Evolutionary conservation across 2,329 filamentous ascomycete species (phyloP), one percentile per base, ranked within the genome.

Genomic region (Thermothelomyces thermophilus): DNA sequence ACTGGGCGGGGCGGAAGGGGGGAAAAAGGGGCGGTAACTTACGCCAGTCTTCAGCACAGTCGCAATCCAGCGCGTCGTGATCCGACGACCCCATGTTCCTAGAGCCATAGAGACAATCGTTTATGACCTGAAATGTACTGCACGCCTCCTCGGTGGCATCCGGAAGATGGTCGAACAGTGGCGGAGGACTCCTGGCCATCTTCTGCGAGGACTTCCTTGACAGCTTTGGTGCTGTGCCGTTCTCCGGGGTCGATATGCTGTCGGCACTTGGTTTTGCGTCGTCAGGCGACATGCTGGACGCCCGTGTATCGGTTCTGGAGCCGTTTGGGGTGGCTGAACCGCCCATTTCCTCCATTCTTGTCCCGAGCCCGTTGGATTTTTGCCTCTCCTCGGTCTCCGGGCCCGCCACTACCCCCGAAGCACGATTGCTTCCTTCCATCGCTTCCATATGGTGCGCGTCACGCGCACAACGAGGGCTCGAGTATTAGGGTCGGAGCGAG

Each of bases 21-120:
- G 9, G 33, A 10, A 35, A 35, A 35, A 31, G 30, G 30, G n/a
- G 49, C 31, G 41, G 76, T 26, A 61, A 77, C 90, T 75, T 84
- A 96, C 91, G 85, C 87, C 87, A 96, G 72, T 96, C 89, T 70
- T 95, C 88, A 59, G 79, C 76, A 70, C 93, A 98, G 66, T 98
- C 93, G 70, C 93, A 98, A 68, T 96, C 93, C 68, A 97, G 76
- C 53, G 87, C 73, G 68, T 86, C 91, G 70, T 90, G 87, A 63
- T 96, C 91, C 22, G 93, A 94, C 57, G 85, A 86, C 46, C 93
- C 93, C 71, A 97, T 83, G 58, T 87, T 82, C 68, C 94, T 96
- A 58, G 90, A 89, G 47, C 87, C 89, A 69, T 98, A 98, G 30
- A 87, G 84, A 68, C 91, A 97, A 60, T 88, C 81, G 46, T 83